Evolutionary conservation across 164 flowering plant genomes (phyloP).

Genomic region (Paratinospora sagittata): DNA sequence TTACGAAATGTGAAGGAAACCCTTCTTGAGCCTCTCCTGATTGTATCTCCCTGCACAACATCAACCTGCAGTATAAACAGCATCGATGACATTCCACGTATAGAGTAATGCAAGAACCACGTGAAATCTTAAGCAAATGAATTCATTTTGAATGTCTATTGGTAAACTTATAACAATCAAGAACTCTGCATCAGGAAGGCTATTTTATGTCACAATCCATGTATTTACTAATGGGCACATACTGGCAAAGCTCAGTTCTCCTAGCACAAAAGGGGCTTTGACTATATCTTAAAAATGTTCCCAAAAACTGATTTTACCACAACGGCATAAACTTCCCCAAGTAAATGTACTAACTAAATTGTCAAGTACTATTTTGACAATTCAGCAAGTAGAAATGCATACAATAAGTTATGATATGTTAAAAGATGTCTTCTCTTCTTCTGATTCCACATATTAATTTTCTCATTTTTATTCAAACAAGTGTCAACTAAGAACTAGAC

Average conservation of each 20-base stretch:
- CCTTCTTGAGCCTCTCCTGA: slow-evolving; percentile 70
- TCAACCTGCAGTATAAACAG: slow-evolving; percentile 54
- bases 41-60: slow-evolving; percentile 41
- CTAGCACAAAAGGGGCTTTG: neutral
- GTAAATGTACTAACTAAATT: no score
- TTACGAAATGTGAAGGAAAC: slow-evolving; percentile 91
- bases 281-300: no score
- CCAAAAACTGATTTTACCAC: no score
- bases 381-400: no score
- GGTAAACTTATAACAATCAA: neutral
- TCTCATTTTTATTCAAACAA: no score
- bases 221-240: neutral
- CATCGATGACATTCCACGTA: neutral
- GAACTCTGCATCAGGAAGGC: neutral
- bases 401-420: no score
- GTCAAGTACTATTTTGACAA: no score
- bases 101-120: neutral
- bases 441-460: no score
- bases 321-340: no score
- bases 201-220: neutral
- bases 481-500: no score
- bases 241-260: neutral
- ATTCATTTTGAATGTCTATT: neutral
- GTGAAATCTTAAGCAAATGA: neutral
- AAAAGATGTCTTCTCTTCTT: no score